phyloP scores from a whole-genome alignment of 1,139 yeast genomes.

The Eremothecium gossypii region DNA sequence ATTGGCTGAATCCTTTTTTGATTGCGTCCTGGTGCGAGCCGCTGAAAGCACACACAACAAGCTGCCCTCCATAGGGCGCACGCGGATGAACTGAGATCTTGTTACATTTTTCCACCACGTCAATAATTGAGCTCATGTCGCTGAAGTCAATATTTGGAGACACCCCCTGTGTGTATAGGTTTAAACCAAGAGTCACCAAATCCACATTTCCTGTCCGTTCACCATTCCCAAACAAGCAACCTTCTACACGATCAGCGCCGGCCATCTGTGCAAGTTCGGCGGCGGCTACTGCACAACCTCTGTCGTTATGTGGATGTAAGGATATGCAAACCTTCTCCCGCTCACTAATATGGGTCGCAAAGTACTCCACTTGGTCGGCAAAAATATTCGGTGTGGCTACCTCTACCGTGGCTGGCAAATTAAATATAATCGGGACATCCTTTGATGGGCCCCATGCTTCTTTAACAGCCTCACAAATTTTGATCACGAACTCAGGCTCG shows the following conservation, averaged over 20 bases:
- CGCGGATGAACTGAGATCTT: constrained; percentile 89
- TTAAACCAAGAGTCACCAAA: constrained; percentile 82
- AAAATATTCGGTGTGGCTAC: constrained; percentile 88
- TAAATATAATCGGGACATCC: constrained; percentile 83
- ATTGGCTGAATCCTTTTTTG: constrained; percentile 79
- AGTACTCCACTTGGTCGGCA: constrained; percentile 94
- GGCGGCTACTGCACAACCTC: constrained; percentile 98
- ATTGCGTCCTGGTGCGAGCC: constrained; percentile 98
- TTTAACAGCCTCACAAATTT: constrained; percentile 92
- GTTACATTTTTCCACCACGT: constrained; percentile 86
- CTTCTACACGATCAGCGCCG: constrained; percentile 97
- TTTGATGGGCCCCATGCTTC: constrained; percentile 82
- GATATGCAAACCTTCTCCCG: constrained; percentile 85
- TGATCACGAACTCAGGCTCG: constrained; percentile 69
- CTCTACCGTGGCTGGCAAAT: constrained; percentile 98
- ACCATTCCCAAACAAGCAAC: constrained; percentile 95
- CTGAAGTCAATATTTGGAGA: constrained; percentile 81
- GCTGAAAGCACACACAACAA: constrained; percentile 92
- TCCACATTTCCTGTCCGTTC: constrained; percentile 98
- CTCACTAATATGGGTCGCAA: constrained; percentile 64
- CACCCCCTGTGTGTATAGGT: constrained; percentile 90
- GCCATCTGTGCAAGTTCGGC: constrained; percentile 90
- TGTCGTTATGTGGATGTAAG: constrained; percentile 90
- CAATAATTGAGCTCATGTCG: constrained; percentile 71
- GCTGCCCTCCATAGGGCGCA: constrained; percentile 94